A percentile compares a stretch with the other conserved stretches of the same genome.
Evolutionary conservation across 1,284 basidiomycete species (phyloP).

Genomic region (Malassezia pachydermatis): DNA sequence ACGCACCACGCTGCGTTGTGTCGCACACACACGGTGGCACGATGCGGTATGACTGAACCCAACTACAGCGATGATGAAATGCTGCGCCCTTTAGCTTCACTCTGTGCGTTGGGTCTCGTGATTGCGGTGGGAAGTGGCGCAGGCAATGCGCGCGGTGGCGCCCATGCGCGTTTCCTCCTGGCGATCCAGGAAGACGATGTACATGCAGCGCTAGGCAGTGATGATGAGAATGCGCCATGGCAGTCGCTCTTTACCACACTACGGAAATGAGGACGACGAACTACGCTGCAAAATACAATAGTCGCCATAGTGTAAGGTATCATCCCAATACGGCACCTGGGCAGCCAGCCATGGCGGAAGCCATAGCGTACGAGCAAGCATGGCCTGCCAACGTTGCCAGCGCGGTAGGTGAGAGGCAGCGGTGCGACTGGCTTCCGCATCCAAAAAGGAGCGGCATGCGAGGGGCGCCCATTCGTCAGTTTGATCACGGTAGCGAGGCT

Average conservation of each 20-base stretch:
- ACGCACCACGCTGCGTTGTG: constrained; percentile 30
- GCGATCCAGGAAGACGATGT: constrained; percentile 41
- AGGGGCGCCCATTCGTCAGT: constrained; percentile 26
- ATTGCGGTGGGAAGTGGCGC: constrained; percentile 38
- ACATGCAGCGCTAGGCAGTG: constrained; percentile 30
- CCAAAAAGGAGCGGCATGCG: constrained; percentile 34
- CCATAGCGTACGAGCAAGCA: constrained; percentile 32
- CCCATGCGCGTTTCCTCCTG: constrained; percentile 31
- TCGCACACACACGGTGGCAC: constrained; percentile 19
- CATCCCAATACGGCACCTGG: constrained; percentile 3
- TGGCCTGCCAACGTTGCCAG: constrained; percentile 12
- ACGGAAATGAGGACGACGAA: too few relatives aligned
- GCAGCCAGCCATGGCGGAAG: constrained; percentile 16
- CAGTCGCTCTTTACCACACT: constrained; percentile 5
- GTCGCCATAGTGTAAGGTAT: constrained; percentile 24
- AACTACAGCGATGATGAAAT: constrained; percentile 14
- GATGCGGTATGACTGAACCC: background rate
- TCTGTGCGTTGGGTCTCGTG: constrained; percentile 32
- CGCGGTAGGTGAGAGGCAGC: constrained; percentile 7
- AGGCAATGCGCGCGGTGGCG: constrained; percentile 30
- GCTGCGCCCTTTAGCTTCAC: constrained; percentile 24
- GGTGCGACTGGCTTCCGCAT: constrained; percentile 25
- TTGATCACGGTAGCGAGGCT: constrained; percentile 24
- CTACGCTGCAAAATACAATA: constrained; percentile 27
- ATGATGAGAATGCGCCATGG: constrained; percentile 25